Percentiles rank a stretch among this genome's conserved stretches.
Conservation (phyloP, 2,329 filamentous ascomycete genomes). For the Diaporthe sp. region DNA sequence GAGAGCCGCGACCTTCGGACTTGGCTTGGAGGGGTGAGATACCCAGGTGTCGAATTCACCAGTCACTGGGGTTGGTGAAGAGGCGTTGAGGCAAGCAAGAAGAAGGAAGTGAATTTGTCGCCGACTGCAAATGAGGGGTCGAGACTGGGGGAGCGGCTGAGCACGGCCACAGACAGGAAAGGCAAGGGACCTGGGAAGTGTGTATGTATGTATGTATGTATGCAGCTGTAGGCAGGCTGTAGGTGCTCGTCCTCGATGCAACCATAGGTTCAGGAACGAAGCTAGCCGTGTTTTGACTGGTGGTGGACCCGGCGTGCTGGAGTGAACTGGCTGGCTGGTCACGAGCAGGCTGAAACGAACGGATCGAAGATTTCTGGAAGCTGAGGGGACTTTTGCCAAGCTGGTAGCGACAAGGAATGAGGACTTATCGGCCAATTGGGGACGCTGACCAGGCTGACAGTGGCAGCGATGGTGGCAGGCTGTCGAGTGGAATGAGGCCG, state of each 20-base stretch:
- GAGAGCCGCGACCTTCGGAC: neutral
- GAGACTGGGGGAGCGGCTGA: slow-evolving; percentile 3
- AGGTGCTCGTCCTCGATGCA: slow-evolving; percentile 5
- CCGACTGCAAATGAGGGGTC: slow-evolving; percentile 12
- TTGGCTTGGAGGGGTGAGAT: too few relatives aligned
- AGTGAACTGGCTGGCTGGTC: slow-evolving; percentile 7
- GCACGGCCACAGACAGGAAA: neutral
- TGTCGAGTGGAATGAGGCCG: neutral
- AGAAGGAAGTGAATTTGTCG: neutral
- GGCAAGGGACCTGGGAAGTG: neutral
- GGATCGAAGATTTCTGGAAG: slow-evolving; percentile 22
- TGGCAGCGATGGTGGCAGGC: neutral
- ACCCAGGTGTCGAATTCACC: neutral
- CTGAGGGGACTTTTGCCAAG: slow-evolving; percentile 7
- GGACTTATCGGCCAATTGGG: slow-evolving; percentile 3
- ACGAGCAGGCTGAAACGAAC: slow-evolving; percentile 26
- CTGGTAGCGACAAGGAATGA: neutral
- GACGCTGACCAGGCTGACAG: neutral
- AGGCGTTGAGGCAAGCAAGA: neutral
- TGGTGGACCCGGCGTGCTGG: slow-evolving; percentile 3
- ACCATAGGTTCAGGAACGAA: slow-evolving; percentile 9
- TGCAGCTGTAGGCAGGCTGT: neutral
- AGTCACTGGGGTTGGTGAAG: neutral
- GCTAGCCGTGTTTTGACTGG: slow-evolving; percentile 21
- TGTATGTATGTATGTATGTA: neutral